Evolutionary conservation across 2,329 filamentous ascomycete genomes (phyloP), one percentile per base, ranked within the genome.

Genomic region (Botrytis galanthina): DNA sequence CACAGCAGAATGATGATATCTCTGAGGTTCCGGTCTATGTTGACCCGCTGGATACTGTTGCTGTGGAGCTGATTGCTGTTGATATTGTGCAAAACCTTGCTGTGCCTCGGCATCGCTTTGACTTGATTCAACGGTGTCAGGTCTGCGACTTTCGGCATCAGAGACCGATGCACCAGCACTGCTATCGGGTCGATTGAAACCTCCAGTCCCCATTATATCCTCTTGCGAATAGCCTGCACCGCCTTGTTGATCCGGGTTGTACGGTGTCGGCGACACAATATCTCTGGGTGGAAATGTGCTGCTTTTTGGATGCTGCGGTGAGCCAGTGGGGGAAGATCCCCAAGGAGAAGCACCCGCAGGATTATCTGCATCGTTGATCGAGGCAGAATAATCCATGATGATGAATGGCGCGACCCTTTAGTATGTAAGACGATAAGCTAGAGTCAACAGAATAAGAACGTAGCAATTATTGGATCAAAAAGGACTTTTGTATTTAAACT

Each of bases 301-400:
- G 18, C 77, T 76, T 59, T 75, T 77, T 20, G 75, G 74, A 76
- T 79, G 78, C 51, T 80, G 77, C 8, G 81, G 81, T 46, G 80
- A 81, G 26, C 78, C 59, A 22, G 75, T 75, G 62, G 80, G 80
- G 5, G 81, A 81, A 26, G 78, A 79, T 35, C 83, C 86, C 91
- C 91, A 93, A 71, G 91, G 91, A 51, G 89, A 91, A 73, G 84
- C 78, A 71, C 86, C 90, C 51, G 84, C 84, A 62, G 87, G 86
- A 79, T 88, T 85, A 72, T 90, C 88, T 46, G 87, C 84, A 78
- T 91, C 88, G 77, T 87, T 83, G 71, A 86, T 84, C 70, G 88
- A 83, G 48, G 85, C 81, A 73, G 89, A 90, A 81, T 92, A 93
- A 81, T 93, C 91, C 91, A 93, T 93, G 63, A 42, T 77, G 63